Evolutionary conservation across 2,329 filamentous ascomycete genomes (phyloP).

Genomic region (Penicillium sp.): DNA sequence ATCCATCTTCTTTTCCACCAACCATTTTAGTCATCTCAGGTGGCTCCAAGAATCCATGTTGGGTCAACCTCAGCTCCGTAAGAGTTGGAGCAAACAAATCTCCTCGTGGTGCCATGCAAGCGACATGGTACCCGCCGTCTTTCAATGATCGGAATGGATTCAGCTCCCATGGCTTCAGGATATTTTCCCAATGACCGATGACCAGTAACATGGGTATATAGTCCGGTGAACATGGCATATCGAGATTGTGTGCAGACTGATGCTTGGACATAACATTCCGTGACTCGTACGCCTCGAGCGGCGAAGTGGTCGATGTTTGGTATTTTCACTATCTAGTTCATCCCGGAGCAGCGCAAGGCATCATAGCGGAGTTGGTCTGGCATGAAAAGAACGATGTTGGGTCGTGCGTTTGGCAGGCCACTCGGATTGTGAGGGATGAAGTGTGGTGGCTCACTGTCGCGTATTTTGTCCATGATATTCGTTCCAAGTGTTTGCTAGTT

Average conservation of each 20-base stretch:
- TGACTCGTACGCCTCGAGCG: neutral
- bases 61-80: constrained; percentile 51
- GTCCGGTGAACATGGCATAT: constrained; percentile 54
- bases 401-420: neutral
- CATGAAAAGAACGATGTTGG: neutral
- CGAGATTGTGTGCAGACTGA: constrained; percentile 25
- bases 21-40: neutral
- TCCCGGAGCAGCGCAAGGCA: neutral
- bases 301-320: neutral
- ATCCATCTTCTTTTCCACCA: constrained; percentile 28
- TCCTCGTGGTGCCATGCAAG: constrained; percentile 41
- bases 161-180: constrained; percentile 55
- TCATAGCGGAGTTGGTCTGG: neutral
- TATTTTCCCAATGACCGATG: constrained; percentile 53
- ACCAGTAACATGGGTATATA: constrained; percentile 52
- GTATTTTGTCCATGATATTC: neutral
- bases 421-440: neutral
- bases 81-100: constrained; percentile 50
- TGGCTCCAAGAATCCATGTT: constrained; percentile 48
- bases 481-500: neutral
- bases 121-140: constrained; percentile 52
- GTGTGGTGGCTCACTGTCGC: neutral
- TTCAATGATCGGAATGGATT: constrained; percentile 52
- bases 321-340: neutral
- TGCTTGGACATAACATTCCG: neutral